Base-by-base conservation (phyloP, 2,329 filamentous ascomycete species). In the Sporothrix protearum region DNA sequence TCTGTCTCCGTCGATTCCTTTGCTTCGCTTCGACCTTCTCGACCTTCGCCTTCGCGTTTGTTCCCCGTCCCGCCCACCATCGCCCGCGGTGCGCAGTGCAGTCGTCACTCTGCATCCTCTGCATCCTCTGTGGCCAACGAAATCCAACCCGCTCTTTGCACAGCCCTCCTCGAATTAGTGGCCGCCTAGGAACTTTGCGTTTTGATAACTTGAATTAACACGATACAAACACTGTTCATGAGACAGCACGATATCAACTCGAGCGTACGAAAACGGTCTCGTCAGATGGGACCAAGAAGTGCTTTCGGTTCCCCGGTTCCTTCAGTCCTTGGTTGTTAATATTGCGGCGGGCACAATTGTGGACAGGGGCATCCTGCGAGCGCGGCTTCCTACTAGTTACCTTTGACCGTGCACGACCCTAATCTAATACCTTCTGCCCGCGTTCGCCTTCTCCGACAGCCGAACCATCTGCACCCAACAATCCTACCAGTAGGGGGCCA, bases 101-200 rank as follows among this genome's bases (percentile, higher is more conserved):
- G 71, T 72, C 71, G 71, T 72, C 71, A 72, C 57, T 68, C 39
- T 70, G 71, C 68, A 70, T 72, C 59, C 57, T 68, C 39, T 70
- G 71, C 68, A 70, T 72, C 59, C 42, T 67, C 22, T 61, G 42
- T 22, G 64, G 45, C 68, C 71, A 72, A 67, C 71, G 47, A 61
- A 49, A 68, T 4, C 53, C 25, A 36, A 19, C 45, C 53, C 39
- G 55, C 39, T 39, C 25, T 70, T 72, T 72, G 68, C 71, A 72
- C 71, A 72, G 71, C 71, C 71, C 57, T 70, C 39, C 45, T 57
- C 67, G 67, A 28, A 66, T 47, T 55, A 57, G 55, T 69, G 25
- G 55, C 66, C 57, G 30, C 64, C 30, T 30, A 33, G 30, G 16
- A 49, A 7, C 42, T 5, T 36, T 28, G 8, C n/a, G 5, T 49